Conservation (phyloP, 371 early-diverging fungal genomes). For the Nosema granulosis region DNA sequence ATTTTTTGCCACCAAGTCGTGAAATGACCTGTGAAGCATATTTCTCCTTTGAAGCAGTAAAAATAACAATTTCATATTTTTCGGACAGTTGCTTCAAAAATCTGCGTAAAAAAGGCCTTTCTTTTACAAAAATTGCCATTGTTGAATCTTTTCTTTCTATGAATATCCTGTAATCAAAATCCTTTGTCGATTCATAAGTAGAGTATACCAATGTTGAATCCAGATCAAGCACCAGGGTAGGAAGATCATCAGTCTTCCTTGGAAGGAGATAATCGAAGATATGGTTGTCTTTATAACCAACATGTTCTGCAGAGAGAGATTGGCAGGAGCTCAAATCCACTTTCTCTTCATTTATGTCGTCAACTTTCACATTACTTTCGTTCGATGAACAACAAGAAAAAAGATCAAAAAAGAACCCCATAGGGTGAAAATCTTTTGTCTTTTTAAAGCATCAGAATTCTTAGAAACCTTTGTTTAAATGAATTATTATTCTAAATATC, state of each 20-base stretch:
- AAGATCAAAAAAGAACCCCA: neutral
- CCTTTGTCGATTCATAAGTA: slow-evolving; percentile 48
- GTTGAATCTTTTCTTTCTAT: slow-evolving; percentile 34
- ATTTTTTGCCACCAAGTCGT: slow-evolving; percentile 75
- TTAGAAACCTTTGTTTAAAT: no score
- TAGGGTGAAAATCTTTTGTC: no score
- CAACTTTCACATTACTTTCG: neutral
- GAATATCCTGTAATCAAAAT: slow-evolving; percentile 56
- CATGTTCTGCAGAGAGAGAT: no score
- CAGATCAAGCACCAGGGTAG: slow-evolving; percentile 81
- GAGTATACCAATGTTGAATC: slow-evolving; percentile 92
- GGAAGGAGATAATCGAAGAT: neutral
- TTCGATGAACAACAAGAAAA: neutral
- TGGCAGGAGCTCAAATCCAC: neutral
- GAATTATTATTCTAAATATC: no score
- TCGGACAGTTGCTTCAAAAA: slow-evolving; percentile 69
- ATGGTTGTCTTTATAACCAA: no score
- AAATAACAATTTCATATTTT: slow-evolving; percentile 85
- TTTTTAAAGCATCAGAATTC: no score
- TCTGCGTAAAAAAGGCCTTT: slow-evolving; percentile 59
- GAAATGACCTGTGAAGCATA: slow-evolving; percentile 91
- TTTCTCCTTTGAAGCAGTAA: slow-evolving; percentile 74
- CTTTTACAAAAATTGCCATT: slow-evolving; percentile 22
- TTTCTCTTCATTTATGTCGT: neutral
- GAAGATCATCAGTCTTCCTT: neutral